Conservation (phyloP, 2,329 filamentous ascomycete species). For the Mycosphaerella sp. region DNA sequence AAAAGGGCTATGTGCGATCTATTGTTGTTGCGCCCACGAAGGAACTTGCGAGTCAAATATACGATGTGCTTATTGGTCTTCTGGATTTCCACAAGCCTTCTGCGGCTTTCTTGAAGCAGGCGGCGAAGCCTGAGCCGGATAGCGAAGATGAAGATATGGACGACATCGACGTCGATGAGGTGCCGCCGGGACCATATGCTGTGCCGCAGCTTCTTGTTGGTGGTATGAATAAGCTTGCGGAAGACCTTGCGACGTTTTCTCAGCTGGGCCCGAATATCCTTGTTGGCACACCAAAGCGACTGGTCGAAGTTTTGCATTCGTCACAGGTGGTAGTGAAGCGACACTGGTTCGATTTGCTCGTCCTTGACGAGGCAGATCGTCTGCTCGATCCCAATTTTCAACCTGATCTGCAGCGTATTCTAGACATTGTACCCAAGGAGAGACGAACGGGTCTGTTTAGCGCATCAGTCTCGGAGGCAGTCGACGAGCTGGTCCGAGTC, state of each 20-base stretch:
- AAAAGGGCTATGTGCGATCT: constrained; percentile 81
- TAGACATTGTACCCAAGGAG: constrained; percentile 83
- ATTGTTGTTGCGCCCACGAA: constrained; percentile 90
- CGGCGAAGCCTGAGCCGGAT: constrained; percentile 30
- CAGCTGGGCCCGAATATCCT: constrained; percentile 80
- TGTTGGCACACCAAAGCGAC: constrained; percentile 81
- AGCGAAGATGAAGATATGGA: constrained; percentile 40
- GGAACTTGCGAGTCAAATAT: constrained; percentile 86
- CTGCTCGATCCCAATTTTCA: constrained; percentile 92
- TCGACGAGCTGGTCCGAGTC: constrained; percentile 86
- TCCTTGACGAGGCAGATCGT: constrained; percentile 91
- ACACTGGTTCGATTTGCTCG: constrained; percentile 70
- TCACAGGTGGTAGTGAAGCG: constrained; percentile 42
- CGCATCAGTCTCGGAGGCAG: constrained; percentile 90
- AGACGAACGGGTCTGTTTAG: constrained; percentile 89
- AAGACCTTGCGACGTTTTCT: constrained; percentile 81
- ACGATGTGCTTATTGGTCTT: constrained; percentile 69
- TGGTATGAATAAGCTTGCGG: constrained; percentile 70
- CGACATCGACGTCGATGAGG: constrained; percentile 40
- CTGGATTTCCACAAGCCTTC: constrained; percentile 79
- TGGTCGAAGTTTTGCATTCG: constrained; percentile 81
- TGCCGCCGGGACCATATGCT: constrained; percentile 48
- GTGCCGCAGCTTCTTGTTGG: constrained; percentile 85
- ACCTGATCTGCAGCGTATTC: constrained; percentile 77
- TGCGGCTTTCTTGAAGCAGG: constrained; percentile 57